A percentile compares a stretch with the other conserved stretches of the same genome.
Evolutionary conservation across 2,329 filamentous ascomycete species (phyloP).

Genomic region (Grosmannia clavigera): DNA sequence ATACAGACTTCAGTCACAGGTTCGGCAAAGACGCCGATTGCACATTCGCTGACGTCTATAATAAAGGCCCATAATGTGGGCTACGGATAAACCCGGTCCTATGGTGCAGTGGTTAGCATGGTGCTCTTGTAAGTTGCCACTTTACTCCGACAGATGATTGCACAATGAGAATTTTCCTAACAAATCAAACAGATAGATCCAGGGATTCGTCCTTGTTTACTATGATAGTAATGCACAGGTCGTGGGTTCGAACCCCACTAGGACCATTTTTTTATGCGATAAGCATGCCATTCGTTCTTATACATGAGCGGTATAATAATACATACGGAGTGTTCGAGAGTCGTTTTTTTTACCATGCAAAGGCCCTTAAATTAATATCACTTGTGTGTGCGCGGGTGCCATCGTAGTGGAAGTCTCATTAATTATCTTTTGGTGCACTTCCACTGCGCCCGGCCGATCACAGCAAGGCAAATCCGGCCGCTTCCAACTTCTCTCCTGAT

Average conservation of each 20-base stretch:
- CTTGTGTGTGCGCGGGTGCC: too few relatives aligned
- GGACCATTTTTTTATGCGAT: slow-evolving; percentile 10
- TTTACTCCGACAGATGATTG: neutral
- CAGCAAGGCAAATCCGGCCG: slow-evolving; percentile 38
- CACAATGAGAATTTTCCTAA: slow-evolving; percentile 6
- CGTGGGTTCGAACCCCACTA: slow-evolving; percentile 17
- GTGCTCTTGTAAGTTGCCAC: slow-evolving; percentile 14
- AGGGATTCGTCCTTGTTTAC: slow-evolving; percentile 10
- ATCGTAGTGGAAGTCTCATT: neutral
- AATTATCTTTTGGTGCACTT: neutral
- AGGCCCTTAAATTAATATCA: too few relatives aligned
- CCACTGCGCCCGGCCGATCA: slow-evolving; percentile 8
- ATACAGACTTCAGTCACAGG: too few relatives aligned
- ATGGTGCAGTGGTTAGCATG: slow-evolving; percentile 17
- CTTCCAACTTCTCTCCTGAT: slow-evolving; percentile 30
- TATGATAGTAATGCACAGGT: slow-evolving; percentile 16
- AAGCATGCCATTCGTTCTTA: neutral
- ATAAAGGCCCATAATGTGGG: neutral
- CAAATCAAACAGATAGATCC: slow-evolving; percentile 12
- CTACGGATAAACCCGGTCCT: slow-evolving; percentile 14
- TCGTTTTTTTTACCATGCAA: too few relatives aligned
- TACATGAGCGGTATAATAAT: too few relatives aligned
- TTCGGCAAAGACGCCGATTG: too few relatives aligned
- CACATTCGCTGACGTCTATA: neutral
- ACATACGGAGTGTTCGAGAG: too few relatives aligned